phyloP scores from a whole-genome alignment of 768 basidiomycete species.

The Xerocomus brunneocitrinus region DNA sequence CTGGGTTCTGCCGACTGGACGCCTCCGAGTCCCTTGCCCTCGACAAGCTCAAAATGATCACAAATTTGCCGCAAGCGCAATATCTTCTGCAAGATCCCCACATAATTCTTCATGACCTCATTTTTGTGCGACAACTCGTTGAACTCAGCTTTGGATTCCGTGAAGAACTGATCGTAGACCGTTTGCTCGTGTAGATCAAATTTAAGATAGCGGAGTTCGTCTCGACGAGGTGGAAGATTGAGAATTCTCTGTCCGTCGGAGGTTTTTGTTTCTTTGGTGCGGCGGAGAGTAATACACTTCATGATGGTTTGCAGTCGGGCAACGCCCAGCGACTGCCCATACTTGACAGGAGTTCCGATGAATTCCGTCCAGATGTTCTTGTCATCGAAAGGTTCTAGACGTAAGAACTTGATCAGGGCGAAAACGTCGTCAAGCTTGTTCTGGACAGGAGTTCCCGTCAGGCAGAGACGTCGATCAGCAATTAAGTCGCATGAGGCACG shows the following conservation, averaged over 20 bases:
- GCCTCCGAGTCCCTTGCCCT: constrained; percentile 56
- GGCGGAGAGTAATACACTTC: constrained; percentile 92
- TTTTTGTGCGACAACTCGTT: constrained; percentile 81
- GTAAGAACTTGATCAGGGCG: constrained; percentile 93
- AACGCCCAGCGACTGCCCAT: constrained; percentile 83
- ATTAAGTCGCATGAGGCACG: constrained; percentile 92
- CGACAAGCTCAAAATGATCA: constrained; percentile 89
- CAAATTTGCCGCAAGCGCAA: constrained; percentile 96
- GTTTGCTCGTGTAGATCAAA: constrained; percentile 77
- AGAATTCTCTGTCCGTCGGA: constrained; percentile 82
- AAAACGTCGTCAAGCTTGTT: constrained; percentile 99
- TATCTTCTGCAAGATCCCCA: constrained; percentile 95
- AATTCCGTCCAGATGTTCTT: constrained; percentile 90
- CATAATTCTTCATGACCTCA: constrained; percentile 97
- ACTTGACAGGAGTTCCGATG: constrained; percentile 90
- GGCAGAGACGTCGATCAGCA: constrained; percentile 87
- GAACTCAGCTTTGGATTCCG: constrained; percentile 89
- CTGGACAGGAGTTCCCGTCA: constrained; percentile 98
- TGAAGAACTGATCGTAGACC: constrained; percentile 87
- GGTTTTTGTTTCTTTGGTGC: constrained; percentile 88
- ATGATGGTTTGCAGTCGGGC: constrained; percentile 95
- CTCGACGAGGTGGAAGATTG: constrained; percentile 83
- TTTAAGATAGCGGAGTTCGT: constrained; percentile 80
- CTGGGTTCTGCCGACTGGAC: constrained; percentile 43
- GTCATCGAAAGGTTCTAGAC: constrained; percentile 88